phyloP scores from a whole-genome alignment of 2,329 filamentous ascomycete species.

The Passalora sequoiae region DNA sequence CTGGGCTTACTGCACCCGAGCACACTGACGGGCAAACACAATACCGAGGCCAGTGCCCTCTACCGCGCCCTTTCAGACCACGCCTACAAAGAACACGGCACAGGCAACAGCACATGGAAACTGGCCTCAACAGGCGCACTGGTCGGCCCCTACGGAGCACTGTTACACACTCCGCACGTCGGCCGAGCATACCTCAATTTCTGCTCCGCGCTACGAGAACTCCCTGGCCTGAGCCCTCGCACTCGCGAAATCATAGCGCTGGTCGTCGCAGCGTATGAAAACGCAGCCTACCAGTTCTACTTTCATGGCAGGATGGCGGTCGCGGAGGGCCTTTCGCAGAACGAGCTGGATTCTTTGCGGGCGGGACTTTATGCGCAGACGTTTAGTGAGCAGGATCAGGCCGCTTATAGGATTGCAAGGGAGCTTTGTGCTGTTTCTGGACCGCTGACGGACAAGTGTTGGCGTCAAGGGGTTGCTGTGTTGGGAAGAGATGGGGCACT shows the following conservation, averaged over 20 bases:
- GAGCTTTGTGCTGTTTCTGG: constrained; percentile 10
- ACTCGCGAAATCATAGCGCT: constrained; percentile 12
- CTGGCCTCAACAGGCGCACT: constrained; percentile 12
- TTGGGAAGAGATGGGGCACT: constrained; percentile 7
- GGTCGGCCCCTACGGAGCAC: constrained; percentile 12
- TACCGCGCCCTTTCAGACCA: constrained; percentile 13
- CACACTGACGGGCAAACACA: constrained; percentile 15
- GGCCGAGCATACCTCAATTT: constrained; percentile 9
- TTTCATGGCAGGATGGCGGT: constrained; percentile 4
- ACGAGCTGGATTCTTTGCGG: constrained; percentile 10
- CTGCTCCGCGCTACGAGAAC: constrained; percentile 5
- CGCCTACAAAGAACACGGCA: constrained; percentile 1
- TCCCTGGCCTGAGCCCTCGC: constrained; percentile 6
- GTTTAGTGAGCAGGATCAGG: constrained; percentile 7
- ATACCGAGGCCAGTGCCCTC: constrained; percentile 12
- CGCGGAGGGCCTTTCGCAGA: constrained; percentile 1
- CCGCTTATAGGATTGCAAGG: constrained; percentile 8
- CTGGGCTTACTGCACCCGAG: constrained; percentile 16
- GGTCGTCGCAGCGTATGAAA: constrained; percentile 9
- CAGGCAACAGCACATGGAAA: constrained; percentile 7
- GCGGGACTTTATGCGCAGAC: constrained; percentile 10
- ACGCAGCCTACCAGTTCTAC: constrained; percentile 8
- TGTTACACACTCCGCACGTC: constrained; percentile 13
- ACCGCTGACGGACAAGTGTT: constrained; percentile 5
- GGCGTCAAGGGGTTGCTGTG: constrained; percentile 10